Conservation (phyloP, 805 yeast genomes). For the Spathaspora boniae region DNA sequence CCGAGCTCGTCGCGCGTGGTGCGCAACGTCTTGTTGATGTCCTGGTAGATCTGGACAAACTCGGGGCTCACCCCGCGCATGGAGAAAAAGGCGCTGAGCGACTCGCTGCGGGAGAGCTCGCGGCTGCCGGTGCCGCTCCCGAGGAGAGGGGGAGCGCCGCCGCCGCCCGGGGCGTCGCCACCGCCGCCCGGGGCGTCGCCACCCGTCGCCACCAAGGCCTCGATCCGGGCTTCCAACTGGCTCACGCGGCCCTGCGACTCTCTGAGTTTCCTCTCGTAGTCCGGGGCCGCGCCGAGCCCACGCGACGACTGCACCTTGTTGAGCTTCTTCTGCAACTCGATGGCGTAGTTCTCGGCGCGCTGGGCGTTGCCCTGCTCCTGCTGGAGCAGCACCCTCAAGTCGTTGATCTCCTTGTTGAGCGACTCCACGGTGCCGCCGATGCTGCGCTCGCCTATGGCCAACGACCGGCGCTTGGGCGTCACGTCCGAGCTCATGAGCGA, state of each 20-base stretch:
- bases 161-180: constrained; percentile 7
- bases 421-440: constrained; percentile 11
- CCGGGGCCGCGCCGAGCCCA: constrained; percentile 30
- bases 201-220: constrained; percentile 18
- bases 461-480: constrained; percentile 25
- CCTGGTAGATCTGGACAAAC: constrained; percentile 48
- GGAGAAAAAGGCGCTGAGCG: constrained; percentile 26
- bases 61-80: constrained; percentile 37
- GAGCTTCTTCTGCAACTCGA: constrained; percentile 40
- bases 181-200: too few relatives aligned
- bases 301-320: constrained; percentile 40
- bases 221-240: constrained; percentile 31
- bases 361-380: constrained; percentile 48
- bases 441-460: constrained; percentile 32
- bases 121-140: constrained; percentile 1
- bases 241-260: constrained; percentile 32
- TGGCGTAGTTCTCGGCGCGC: constrained; percentile 49
- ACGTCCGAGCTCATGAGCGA: constrained; percentile 18
- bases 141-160: too few relatives aligned
- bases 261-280: constrained; percentile 33
- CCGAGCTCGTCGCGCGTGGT: constrained; percentile 43
- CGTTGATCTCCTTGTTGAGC: constrained; percentile 45
- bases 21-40: constrained; percentile 43
- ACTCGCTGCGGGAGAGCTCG: constrained; percentile 28
- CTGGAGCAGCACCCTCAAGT: constrained; percentile 45